Conservation (phyloP, 2,329 filamentous ascomycete species). For the Dothistroma pini region DNA sequence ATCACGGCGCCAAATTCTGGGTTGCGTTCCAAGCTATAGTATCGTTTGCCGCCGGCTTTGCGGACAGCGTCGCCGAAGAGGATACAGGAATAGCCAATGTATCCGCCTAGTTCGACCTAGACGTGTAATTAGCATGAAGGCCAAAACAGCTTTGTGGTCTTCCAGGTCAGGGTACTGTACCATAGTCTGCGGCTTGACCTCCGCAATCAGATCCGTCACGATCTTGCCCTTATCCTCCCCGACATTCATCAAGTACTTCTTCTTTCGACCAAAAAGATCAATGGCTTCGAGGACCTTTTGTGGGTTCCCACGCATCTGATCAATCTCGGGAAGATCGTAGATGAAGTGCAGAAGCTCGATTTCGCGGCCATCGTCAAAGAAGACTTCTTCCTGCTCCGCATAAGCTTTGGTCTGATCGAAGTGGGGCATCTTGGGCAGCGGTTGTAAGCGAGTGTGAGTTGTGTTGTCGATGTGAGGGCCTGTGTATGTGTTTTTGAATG, state of each 20-base stretch:
- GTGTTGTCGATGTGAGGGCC: not conserved
- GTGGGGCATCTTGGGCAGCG: conserved; percentile 22
- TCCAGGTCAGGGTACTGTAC: conserved; percentile 1
- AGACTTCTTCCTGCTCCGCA: conserved; percentile 46
- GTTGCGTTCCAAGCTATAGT: conserved; percentile 70
- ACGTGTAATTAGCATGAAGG: not conserved
- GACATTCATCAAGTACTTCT: conserved; percentile 76
- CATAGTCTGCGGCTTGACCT: conserved; percentile 65
- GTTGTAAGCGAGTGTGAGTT: not conserved
- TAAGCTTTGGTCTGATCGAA: conserved; percentile 47
- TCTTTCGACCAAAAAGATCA: conserved; percentile 63
- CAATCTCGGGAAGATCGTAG: conserved; percentile 58
- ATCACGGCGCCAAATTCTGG: conserved; percentile 71
- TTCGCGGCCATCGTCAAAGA: conserved; percentile 67
- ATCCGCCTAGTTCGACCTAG: conserved; percentile 71
- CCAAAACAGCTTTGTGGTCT: not conserved
- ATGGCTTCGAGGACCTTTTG: conserved; percentile 63
- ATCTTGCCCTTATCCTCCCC: conserved; percentile 71
- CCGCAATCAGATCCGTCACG: conserved; percentile 63
- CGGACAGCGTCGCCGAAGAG: conserved; percentile 67
- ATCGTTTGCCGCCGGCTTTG: conserved; percentile 60
- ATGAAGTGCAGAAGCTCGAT: conserved; percentile 69
- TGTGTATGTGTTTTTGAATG: not conserved
- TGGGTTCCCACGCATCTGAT: conserved; percentile 62
- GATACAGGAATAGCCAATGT: conserved; percentile 77